Base-by-base conservation (phyloP, 257 asterid species). In the Galeopsis tetrahit region DNA sequence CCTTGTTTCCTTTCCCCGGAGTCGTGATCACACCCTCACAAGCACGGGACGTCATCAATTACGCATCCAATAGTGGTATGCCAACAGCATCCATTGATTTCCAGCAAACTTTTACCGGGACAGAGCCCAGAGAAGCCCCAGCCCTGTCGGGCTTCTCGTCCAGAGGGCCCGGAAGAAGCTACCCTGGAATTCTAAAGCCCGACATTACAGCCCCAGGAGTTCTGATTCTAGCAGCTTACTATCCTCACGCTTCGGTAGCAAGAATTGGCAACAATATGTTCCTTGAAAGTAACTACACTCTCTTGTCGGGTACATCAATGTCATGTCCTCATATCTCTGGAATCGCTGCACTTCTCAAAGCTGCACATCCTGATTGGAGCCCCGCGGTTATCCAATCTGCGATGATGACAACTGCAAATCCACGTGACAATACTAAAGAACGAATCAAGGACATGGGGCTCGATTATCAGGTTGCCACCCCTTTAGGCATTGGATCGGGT, bases 251-350 rank as follows among this genome's bases (percentile, higher is more conserved):
- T 2, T 2, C 33, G 0, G 39, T 2, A 10, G 67, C 82, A 17
- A 62, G 31, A 0, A 64, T 82, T 13, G 81, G 85, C 0, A 51
- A 3, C 57, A 82, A 73, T 17, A 69, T 74, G 21, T 21, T 57
- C 32, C 67, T 80, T 2, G 14, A 69, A 6, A 70, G 71, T 3
- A 76, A 76, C 69, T 81, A 72, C 72, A 63, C 53, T 15, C 60
- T 65, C 10, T 33, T 70, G 33, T 79, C 87, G 0, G 87, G 85
- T 1, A 83, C 85, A 3, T 83, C 87, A 2, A 83, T 83, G 87
- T 74, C 87, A 9, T 83, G 85, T 69, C 87, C 87, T 15, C 87
- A 83, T n/a, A 59, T 75, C 17, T 80, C 85, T 0, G 87, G 87
- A 10, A 75, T 80, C 6, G 87, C 79, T 0, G 87, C 84, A 0